Percentiles rank a stretch among this genome's conserved stretches.
phyloP scores from a whole-genome alignment of 2,329 filamentous ascomycete species.

The Zymoseptoria brevis region DNA sequence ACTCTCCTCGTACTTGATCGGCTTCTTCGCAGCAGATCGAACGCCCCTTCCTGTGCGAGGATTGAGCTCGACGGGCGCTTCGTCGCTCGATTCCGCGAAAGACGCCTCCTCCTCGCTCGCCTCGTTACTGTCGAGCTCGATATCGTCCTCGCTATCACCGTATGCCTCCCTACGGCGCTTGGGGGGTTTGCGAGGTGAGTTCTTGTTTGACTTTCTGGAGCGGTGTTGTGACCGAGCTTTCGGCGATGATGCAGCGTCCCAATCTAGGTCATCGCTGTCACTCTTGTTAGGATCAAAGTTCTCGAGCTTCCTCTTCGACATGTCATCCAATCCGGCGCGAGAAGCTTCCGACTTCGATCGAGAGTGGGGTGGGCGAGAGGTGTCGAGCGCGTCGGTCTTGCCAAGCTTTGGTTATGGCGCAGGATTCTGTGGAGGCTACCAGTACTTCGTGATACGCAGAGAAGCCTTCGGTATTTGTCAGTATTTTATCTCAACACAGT shows the following conservation, averaged over 20 bases:
- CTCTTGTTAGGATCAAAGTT: slow-evolving; percentile 30
- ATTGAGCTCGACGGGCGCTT: slow-evolving; percentile 47
- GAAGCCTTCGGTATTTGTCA: neutral
- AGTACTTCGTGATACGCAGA: neutral
- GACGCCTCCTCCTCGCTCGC: slow-evolving; percentile 36
- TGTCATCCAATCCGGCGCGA: neutral
- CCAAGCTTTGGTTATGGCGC: neutral
- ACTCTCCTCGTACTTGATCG: slow-evolving; percentile 48
- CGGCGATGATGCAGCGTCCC: slow-evolving; percentile 19
- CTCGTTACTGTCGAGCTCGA: slow-evolving; percentile 31
- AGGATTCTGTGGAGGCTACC: neutral
- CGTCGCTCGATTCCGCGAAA: slow-evolving; percentile 38
- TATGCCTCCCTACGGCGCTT: slow-evolving; percentile 33
- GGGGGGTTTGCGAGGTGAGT: slow-evolving; percentile 17
- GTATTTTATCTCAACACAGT: neutral
- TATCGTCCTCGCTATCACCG: slow-evolving; percentile 41
- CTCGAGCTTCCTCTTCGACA: slow-evolving; percentile 32
- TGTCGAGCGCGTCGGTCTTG: neutral
- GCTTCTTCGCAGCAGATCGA: slow-evolving; percentile 48
- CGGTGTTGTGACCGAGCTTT: slow-evolving; percentile 17
- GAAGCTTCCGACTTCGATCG: neutral
- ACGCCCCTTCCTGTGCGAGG: slow-evolving; percentile 48
- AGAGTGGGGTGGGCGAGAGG: neutral
- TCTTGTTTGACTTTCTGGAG: slow-evolving; percentile 22
- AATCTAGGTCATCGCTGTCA: slow-evolving; percentile 34